Evolutionary conservation across 1,139 yeast species (phyloP), one percentile per base, ranked within the genome.

Genomic region (Tardiomyces depauwii): DNA sequence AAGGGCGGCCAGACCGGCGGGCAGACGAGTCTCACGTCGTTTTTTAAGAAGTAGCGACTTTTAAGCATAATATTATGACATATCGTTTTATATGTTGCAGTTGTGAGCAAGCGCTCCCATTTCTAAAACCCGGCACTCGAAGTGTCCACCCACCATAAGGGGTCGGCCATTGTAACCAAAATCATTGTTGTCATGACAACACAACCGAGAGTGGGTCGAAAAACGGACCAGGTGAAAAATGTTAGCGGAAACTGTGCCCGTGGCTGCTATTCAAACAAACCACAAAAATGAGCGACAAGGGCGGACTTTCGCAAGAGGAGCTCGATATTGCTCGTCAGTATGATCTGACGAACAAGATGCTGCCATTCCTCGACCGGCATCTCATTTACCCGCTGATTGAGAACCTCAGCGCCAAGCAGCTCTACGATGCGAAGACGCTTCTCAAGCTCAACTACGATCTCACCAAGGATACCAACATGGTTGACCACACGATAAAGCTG

Each of bases 321-420:
- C 16, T 40, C 33, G 40, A 16, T 14, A 43, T 43, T 13, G 39
- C 45, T 7, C 23, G 47, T 2, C 54, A 55, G 49, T 73, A 73
- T 60, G 82, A 77, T 53, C 63, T 78, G 55, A 74, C 80, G 13
- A 66, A 67, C 46, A 71, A 71, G 59, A 61, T 77, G 52, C 63
- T 73, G 53, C 77, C 76, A 42, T 77, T 75, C 55, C 62, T 78
- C 55, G 84, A 78, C 60, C 71, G 82, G 54, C 81, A 77, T 54
- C 63, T 78, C 58, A 66, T 73, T 48, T 76, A 71, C 52, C 78
- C 79, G 41, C 61, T 78, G 51, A 59, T 76, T 33, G 80, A 76
- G 56, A 71, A 72, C 46, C 63, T 73, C 43, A 66, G 70, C 42
- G 52, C 62, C 44, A 72, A 70, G 48, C 68, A 65, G 45, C 60